Conservation (phyloP, 208 protist species). For the Trypanosoma melophagium region DNA sequence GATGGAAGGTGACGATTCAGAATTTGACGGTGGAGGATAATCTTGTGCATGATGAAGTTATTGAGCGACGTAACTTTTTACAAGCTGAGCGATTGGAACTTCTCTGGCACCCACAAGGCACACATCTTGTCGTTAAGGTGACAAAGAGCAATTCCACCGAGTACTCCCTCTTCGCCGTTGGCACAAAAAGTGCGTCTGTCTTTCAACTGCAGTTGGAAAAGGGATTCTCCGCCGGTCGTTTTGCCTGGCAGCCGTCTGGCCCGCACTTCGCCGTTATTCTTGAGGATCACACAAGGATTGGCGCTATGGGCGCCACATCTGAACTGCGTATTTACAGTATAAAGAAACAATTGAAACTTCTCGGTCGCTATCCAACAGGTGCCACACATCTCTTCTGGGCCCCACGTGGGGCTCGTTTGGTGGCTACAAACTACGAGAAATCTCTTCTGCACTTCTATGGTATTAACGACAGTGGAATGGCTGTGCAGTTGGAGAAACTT, state of each 20-base stretch:
- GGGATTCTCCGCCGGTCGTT: slow-evolving; percentile 68
- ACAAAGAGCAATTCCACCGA: slow-evolving; percentile 56
- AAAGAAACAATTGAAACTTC: slow-evolving; percentile 74
- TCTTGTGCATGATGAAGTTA: slow-evolving; percentile 58
- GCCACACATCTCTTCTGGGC: slow-evolving; percentile 85
- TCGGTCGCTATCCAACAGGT: slow-evolving; percentile 55
- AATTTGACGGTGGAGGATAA: slow-evolving; percentile 73
- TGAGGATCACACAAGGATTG: slow-evolving; percentile 35
- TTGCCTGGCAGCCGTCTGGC: slow-evolving; percentile 83
- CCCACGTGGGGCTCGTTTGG: slow-evolving; percentile 59
- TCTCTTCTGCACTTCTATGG: slow-evolving; percentile 83
- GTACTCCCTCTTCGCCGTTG: slow-evolving; percentile 83
- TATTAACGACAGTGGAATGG: slow-evolving; percentile 66
- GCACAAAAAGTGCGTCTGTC: slow-evolving; percentile 50
- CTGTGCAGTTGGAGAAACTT: slow-evolving; percentile 65
- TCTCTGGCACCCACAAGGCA: slow-evolving; percentile 87
- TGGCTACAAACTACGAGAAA: slow-evolving; percentile 81
- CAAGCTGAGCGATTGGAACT: slow-evolving; percentile 76
- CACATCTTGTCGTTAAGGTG: slow-evolving; percentile 80
- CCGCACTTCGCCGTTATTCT: slow-evolving; percentile 83
- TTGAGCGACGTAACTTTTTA: slow-evolving; percentile 82
- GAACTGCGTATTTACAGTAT: slow-evolving; percentile 81
- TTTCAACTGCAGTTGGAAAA: slow-evolving; percentile 71
- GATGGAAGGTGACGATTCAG: slow-evolving; percentile 79
- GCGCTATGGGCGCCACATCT: slow-evolving; percentile 46